These are phyloP conservation scores for Diutina sp. DNA, from an alignment of 1,139 yeast species.

Conservation along the genomic window DNA sequence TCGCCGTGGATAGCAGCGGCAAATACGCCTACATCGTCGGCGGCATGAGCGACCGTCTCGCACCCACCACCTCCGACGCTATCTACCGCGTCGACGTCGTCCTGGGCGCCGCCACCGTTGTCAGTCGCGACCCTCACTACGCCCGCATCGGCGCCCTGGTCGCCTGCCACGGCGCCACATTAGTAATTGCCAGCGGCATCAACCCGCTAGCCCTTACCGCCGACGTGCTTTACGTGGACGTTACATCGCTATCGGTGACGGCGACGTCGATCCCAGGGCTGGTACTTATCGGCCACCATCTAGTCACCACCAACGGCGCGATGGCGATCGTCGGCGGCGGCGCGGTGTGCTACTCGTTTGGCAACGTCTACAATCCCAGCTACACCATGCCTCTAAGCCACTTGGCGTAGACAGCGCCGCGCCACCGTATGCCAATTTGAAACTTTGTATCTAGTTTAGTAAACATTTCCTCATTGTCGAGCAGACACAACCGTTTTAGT, in stretches of 20 bases:
- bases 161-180: slow-evolving; percentile 11
- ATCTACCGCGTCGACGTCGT: slow-evolving; percentile 8
- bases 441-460: too few relatives aligned
- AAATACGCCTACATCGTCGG: slow-evolving; percentile 38
- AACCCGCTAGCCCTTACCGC: slow-evolving; percentile 17
- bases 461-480: too few relatives aligned
- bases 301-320: slow-evolving; percentile 11
- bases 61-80: slow-evolving; percentile 20
- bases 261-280: slow-evolving; percentile 24
- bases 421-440: too few relatives aligned
- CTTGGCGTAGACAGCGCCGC: neutral
- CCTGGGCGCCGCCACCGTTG: slow-evolving; percentile 1
- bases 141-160: slow-evolving; percentile 38
- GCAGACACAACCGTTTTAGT: too few relatives aligned
- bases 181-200: slow-evolving; percentile 39
- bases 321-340: slow-evolving; percentile 50
- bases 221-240: slow-evolving; percentile 11
- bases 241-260: slow-evolving; percentile 20
- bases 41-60: slow-evolving; percentile 28
- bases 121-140: slow-evolving; percentile 10
- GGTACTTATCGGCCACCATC: slow-evolving; percentile 47
- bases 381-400: neutral
- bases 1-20: slow-evolving; percentile 17
- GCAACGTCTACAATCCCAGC: slow-evolving; percentile 44
- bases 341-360: slow-evolving; percentile 77